Percentiles rank a stretch among this genome's conserved stretches.
These are phyloP conservation scores for Globisporangium alternatum DNA, from an alignment of 352 stramenopile genomes.

Conservation along the genomic window DNA sequence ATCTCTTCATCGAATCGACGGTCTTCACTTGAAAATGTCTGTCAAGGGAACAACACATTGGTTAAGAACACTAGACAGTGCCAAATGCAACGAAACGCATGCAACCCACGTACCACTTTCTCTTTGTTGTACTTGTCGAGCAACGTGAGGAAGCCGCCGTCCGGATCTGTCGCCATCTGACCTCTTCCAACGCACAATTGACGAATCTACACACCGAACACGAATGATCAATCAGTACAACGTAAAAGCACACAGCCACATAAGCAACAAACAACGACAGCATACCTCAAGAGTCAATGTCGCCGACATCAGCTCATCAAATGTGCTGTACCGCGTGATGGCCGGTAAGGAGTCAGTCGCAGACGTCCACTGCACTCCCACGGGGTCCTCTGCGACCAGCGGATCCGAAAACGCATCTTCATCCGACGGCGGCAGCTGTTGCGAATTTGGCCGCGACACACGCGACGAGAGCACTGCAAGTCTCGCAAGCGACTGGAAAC, in stretches of 20 bases:
- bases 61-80: too few relatives aligned
- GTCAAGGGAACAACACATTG: background rate
- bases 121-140: slow-evolving; percentile 88
- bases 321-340: slow-evolving; percentile 87
- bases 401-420: slow-evolving; percentile 51
- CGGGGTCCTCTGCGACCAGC: slow-evolving; percentile 72
- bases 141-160: slow-evolving; percentile 77
- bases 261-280: background rate
- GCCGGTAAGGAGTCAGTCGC: slow-evolving; percentile 65
- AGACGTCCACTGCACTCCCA: slow-evolving; percentile 68
- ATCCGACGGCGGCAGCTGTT: slow-evolving; percentile 39
- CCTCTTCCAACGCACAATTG: slow-evolving; percentile 77
- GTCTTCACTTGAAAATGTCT: slow-evolving; percentile 40
- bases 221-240: background rate
- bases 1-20: slow-evolving; percentile 78
- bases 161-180: slow-evolving; percentile 82
- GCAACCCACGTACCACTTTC: slow-evolving; percentile 31
- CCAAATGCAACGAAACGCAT: background rate
- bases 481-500: slow-evolving; percentile 81
- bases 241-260: background rate
- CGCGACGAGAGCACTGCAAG: slow-evolving; percentile 81
- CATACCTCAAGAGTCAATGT: slow-evolving; percentile 81
- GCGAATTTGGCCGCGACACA: slow-evolving; percentile 64
- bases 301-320: slow-evolving; percentile 89
- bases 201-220: slow-evolving; percentile 43